phyloP scores from a whole-genome alignment of 1,284 basidiomycete species.

The Nidula niveotomentosa region DNA sequence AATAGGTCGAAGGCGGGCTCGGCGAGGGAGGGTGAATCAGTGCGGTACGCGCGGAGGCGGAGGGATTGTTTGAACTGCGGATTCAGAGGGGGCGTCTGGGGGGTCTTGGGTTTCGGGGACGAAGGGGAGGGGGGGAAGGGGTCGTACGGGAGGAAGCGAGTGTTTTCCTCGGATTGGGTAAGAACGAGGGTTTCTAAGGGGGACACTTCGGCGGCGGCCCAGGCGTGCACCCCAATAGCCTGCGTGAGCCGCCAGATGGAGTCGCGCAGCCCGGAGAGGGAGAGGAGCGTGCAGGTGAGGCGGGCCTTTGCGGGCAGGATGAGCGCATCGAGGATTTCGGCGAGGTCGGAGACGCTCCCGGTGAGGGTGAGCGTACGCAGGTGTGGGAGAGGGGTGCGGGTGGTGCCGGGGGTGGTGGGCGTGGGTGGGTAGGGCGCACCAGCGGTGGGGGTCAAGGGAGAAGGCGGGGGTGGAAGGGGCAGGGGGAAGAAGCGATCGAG shows the following conservation, averaged over 20 bases:
- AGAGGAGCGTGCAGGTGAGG: constrained; percentile 23
- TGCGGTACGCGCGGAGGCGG: constrained; percentile 26
- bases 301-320: constrained; percentile 20
- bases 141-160: constrained; percentile 17
- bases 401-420: constrained; percentile 9
- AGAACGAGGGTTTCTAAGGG: constrained; percentile 27
- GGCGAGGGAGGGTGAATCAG: constrained; percentile 12
- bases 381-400: constrained; percentile 20
- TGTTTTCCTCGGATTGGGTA: constrained; percentile 21
- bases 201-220: constrained; percentile 11
- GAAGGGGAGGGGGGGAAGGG: no score
- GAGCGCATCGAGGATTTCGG: constrained; percentile 26
- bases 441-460: no score
- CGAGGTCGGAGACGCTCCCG: constrained; percentile 26
- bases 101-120: no score
- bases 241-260: constrained; percentile 25
- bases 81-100: constrained; percentile 11
- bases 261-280: constrained; percentile 22
- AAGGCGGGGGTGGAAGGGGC: neutral
- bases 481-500: constrained; percentile 22
- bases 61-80: constrained; percentile 30
- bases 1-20: constrained; percentile 25
- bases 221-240: constrained; percentile 22
- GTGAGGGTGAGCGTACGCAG: constrained; percentile 23
- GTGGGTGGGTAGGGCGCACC: neutral